Base-by-base conservation (phyloP, 1,139 yeast genomes). In the Lodderomyces oxycetoniae region DNA sequence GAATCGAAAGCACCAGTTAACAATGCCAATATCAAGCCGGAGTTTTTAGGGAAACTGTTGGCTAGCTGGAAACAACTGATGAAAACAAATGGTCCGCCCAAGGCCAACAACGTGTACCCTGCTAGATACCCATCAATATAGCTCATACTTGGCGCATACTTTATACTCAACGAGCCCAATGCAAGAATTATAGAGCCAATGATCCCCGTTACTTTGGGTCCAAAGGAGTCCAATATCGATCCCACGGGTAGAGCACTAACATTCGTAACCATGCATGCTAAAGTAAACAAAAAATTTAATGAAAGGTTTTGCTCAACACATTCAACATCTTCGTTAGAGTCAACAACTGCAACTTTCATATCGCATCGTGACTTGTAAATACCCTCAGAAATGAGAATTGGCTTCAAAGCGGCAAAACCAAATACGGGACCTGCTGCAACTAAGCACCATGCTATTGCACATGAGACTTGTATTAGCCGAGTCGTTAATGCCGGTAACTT, bases 371-470 rank as follows among this genome's bases (percentile, higher is more conserved):
- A 73, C 20, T 67, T 57, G 50, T 89, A 89, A n/a, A 88, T 78
- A 2, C 88, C 87, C 53, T 88, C 89, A 7, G 67, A 57, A 17
- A 86, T 74, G 31, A 89, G 63, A 3, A 88, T 74, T 4, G 95
- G 94, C 52, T 89, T 89, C 36, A 89, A 63, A 3, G 96, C 96
- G 13, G 96, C 96, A 62, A 88, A 89, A 1, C 96, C 95, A 65
- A 89, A 89, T 8, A 88, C 81, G 1, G 94, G 88, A 2, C 96
- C 97, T 0, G 96, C 96, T 2, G 95, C 89, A 26, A 87, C 63
- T 17, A 88, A 62, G 59, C 96, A 88, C 95, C 96, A 88, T 1
- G 69, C 44, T 22, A 86, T 76, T 23, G 96, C 89, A 56, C 95
- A 84, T 11, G 45, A 17, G 11, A 58, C 48, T 38, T 59, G 65